Evolutionary conservation across 179 eudicot species (phyloP), one percentile per base, ranked within the genome.

Genomic region (Beta corolliflora): DNA sequence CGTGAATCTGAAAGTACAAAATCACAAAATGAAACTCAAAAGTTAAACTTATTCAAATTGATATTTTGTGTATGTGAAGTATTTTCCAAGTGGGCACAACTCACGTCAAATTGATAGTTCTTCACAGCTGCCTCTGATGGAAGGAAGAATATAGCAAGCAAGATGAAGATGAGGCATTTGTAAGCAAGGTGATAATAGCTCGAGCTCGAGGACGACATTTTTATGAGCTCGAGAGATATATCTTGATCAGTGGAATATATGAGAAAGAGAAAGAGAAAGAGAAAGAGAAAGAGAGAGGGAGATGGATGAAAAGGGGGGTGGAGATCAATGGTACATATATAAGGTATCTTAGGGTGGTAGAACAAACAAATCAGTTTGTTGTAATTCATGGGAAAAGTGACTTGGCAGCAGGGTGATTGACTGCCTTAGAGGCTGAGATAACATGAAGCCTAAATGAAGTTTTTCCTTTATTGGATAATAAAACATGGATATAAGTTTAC

Each of bases 91-190:
- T 64, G 29, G 25, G n/a, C 44, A 3, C 31, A 12, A 86, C 90
- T 76, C 73, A 90, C 93, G 77, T 88, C 85, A 63, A 90, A 90
- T 68, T 89, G 87, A 36, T 89, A 90, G 46, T 80, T 87, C 90
- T 87, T 89, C 23, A 85, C 36, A 16, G 87, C 89, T 31, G 91
- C 93, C 3, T 87, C 84, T 21, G 82, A 77, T 44, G 73, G 70
- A 69, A 55, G 48, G n/a, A 80, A 50, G 21, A 82, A 59, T 12
- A 69, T 68, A 71, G 81, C 59, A 52, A 80, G 1, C 10, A 80
- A 55, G 67, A 69, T 8, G 19, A 86, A 23, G 21, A 72, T 13
- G 55, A 83, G 76, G 48, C 69, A 59, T 48, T 55, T 36, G 10
- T 75, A 61, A 65, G 80, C 73, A 79, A 31, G 29, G 70, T 15